Conservation (phyloP, 352 stramenopile genomes). For the Lagenidium sp. region DNA sequence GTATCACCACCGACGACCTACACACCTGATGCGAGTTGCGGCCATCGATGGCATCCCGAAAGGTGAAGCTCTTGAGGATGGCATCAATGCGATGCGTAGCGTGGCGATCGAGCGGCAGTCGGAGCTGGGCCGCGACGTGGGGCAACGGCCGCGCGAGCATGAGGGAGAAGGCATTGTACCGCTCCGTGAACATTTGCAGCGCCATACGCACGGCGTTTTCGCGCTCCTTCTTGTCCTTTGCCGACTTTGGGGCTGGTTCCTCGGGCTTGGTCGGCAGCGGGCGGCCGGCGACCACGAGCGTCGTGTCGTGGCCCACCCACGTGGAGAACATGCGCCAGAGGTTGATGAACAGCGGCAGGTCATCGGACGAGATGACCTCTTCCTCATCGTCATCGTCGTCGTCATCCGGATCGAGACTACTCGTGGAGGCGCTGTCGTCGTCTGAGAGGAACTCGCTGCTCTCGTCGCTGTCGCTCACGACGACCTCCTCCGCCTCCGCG, state of each 20-base stretch:
- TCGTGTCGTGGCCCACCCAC: constrained; percentile 71
- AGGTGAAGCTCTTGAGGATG: constrained; percentile 43
- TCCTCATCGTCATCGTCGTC: constrained; percentile 64
- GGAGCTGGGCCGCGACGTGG: constrained; percentile 35
- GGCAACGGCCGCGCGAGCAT: constrained; percentile 47
- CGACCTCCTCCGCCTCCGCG: constrained; percentile 36
- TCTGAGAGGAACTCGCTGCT: constrained; percentile 22
- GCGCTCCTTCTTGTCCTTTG: constrained; percentile 28
- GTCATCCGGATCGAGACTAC: constrained; percentile 55
- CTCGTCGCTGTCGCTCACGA: constrained; percentile 72
- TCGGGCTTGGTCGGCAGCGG: constrained; percentile 12
- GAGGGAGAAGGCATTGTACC: constrained; percentile 56
- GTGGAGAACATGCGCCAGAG: constrained; percentile 58
- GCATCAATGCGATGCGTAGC: constrained; percentile 41
- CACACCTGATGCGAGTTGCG: constrained; percentile 49
- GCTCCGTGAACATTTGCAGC: constrained; percentile 44
- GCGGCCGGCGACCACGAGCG: constrained; percentile 31
- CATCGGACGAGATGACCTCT: constrained; percentile 55
- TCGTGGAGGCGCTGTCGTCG: constrained; percentile 35
- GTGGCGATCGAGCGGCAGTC: constrained; percentile 42
- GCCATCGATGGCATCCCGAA: constrained; percentile 58
- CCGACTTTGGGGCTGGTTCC: constrained; percentile 11
- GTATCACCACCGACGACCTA: too few species aligned
- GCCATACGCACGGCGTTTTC: constrained; percentile 24
- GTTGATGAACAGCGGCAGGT: constrained; percentile 61